Evolutionary conservation across 495 filamentous ascomycete species (phyloP), one percentile per base, ranked within the genome.

Genomic region (Lepraria neglecta): DNA sequence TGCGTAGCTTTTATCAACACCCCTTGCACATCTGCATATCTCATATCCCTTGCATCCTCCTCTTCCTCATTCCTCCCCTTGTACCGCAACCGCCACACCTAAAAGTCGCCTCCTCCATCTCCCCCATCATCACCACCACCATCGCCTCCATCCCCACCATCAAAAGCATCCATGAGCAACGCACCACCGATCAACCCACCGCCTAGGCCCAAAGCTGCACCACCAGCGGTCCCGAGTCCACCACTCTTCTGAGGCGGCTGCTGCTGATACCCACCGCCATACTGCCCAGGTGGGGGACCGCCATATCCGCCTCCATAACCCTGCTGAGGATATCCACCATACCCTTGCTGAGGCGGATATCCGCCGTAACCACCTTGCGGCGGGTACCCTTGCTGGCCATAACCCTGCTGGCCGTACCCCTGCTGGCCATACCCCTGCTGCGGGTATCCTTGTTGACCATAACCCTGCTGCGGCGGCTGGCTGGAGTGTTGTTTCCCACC

Each of bases 161-260:
- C 70, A 50, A 90, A 75, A 11, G 82, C 84, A 67, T 88, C 80
- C 4, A 78, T 86, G 45, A 95, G 68, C 69, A 92, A 52, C 64
- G 77, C 74, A 12, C 89, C 89, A 62, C 88, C 89, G 3, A 92
- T 45, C 67, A 95, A 63, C 58, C 90, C 90, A 59, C 84, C 90
- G 51, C 89, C 90, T 10, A 89, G 68, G 71, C 90, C 90, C 62
- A 92, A 72, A 19, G 89, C 90, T 10, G 86, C 87, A 30, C 82
- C 88, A 50, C 88, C 88, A 1, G 76, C 82, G 47, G 76, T 76
- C 24, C 87, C 88, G 77, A 90, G 78, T 46, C 77, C 79, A 38
- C 66, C 42, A 33, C 64, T 67, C 48, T 57, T 69, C 5, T 67
- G 71, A 50, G 71, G 77, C 45, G 6, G 24, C 31, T 55, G 59